These are phyloP conservation scores for Kurtzmaniella quercitrusa DNA, from an alignment of 1,139 yeast species.

Conservation along the genomic window DNA sequence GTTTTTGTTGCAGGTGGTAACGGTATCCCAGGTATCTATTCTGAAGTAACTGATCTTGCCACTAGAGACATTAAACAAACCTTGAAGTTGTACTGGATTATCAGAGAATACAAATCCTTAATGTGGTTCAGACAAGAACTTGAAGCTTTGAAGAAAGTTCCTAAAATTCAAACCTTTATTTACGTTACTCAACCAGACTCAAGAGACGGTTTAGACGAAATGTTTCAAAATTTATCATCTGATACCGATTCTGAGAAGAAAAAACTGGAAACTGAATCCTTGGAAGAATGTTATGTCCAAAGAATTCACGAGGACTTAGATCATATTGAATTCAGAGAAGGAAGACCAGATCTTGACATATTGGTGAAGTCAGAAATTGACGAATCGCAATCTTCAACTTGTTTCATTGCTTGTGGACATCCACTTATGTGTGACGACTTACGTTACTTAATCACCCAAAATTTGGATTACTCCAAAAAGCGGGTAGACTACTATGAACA, in stretches of 20 bases:
- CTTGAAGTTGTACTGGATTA: constrained; percentile 42
- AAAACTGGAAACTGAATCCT: constrained; percentile 1
- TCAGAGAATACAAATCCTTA: constrained; percentile 29
- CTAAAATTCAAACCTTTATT: constrained; percentile 15
- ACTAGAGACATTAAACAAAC: constrained; percentile 11
- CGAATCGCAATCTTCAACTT: constrained; percentile 37
- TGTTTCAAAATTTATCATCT: not conserved
- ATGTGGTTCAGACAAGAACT: constrained; percentile 36
- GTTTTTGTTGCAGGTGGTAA: constrained; percentile 45
- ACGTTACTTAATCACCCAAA: constrained; percentile 28
- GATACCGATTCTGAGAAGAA: constrained; percentile 1
- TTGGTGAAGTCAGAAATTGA: constrained; percentile 34
- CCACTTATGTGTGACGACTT: constrained; percentile 49
- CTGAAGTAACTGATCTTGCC: constrained; percentile 31
- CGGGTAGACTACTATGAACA: constrained; percentile 17
- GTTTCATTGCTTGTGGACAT: constrained; percentile 47
- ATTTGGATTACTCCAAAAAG: constrained; percentile 20
- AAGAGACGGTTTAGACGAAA: not conserved
- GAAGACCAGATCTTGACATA: constrained; percentile 40
- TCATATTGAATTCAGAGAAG: constrained; percentile 38
- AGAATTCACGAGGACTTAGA: constrained; percentile 17
- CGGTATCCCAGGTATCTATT: constrained; percentile 46
- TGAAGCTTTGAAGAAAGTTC: constrained; percentile 16
- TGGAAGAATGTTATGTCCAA: constrained; percentile 3
- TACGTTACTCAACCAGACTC: constrained; percentile 16